These are phyloP conservation scores for Globisporangium uncinulatum DNA, from an alignment of 352 stramenopile species.

Conservation along the genomic window DNA sequence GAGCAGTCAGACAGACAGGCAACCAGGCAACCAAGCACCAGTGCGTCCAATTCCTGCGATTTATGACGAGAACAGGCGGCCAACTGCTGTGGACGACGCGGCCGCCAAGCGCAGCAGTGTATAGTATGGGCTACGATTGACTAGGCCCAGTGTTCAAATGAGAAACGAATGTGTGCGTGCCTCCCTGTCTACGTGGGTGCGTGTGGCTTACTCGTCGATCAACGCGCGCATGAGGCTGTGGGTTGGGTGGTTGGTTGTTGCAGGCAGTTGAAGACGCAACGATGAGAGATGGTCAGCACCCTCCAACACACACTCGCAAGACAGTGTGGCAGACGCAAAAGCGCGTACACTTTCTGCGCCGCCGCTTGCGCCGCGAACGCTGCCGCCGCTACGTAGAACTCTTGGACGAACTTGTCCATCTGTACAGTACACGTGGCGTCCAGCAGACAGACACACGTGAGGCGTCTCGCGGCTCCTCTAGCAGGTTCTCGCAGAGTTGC, in stretches of 20 bases:
- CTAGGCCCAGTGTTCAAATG: neutral
- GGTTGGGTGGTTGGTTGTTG: too few relatives aligned
- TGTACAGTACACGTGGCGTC: constrained; percentile 2
- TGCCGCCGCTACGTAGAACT: constrained; percentile 55
- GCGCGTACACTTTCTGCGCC: constrained; percentile 35
- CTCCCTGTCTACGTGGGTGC: neutral
- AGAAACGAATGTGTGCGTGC: too few relatives aligned
- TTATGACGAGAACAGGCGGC: neutral
- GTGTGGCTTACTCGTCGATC: neutral
- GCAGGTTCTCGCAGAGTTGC: neutral
- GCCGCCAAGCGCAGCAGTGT: too few relatives aligned
- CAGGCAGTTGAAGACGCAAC: neutral
- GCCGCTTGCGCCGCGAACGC: constrained; percentile 34
- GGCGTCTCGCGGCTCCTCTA: neutral
- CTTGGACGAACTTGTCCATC: constrained; percentile 53
- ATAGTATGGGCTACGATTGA: neutral
- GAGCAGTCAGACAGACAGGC: too few relatives aligned
- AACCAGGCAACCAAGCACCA: too few relatives aligned
- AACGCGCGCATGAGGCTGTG: constrained; percentile 4
- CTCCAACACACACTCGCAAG: too few relatives aligned
- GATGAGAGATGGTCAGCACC: neutral
- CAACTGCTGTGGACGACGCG: neutral
- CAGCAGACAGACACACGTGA: neutral
- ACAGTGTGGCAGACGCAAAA: neutral
- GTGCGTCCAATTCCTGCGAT: too few relatives aligned